These are phyloP conservation scores for Ophiostoma australiae DNA, from an alignment of 2,329 filamentous ascomycete genomes.

Conservation along the genomic window DNA sequence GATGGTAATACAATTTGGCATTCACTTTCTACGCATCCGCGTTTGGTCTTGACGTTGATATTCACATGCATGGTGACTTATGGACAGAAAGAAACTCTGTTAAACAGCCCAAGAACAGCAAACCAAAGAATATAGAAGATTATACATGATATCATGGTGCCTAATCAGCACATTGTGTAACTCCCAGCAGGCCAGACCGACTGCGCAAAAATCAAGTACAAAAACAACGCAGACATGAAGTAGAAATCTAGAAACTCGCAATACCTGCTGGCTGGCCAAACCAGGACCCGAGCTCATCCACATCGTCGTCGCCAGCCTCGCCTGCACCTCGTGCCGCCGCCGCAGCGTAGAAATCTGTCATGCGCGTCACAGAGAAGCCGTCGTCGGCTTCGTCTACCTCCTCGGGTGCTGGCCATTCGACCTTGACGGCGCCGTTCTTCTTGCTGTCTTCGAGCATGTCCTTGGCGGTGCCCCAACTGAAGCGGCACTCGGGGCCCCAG, in stretches of 20 bases:
- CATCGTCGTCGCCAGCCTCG: conserved; percentile 44
- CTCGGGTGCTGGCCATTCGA: conserved; percentile 68
- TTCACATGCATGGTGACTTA: not conserved
- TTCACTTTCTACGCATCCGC: not conserved
- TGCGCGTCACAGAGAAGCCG: conserved; percentile 59
- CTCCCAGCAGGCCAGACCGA: not conserved
- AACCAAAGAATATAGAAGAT: not conserved
- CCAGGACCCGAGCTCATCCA: conserved; percentile 71
- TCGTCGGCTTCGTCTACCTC: conserved; percentile 44
- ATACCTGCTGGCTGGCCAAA: conserved; percentile 69
- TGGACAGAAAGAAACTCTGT: too few species aligned
- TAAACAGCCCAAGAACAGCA: not conserved
- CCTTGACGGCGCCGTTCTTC: conserved; percentile 51
- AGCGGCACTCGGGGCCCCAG: conserved; percentile 88
- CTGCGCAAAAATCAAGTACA: not conserved
- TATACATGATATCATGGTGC: conserved; percentile 11
- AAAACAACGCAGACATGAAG: too few species aligned
- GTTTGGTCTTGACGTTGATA: not conserved
- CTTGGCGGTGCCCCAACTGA: conserved; percentile 93
- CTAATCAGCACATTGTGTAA: not conserved
- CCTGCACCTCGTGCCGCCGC: conserved; percentile 32
- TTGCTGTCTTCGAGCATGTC: conserved; percentile 70
- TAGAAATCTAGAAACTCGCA: conserved; percentile 58
- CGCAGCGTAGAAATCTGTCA: conserved; percentile 70
- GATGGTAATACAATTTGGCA: not conserved